Base-by-base conservation (phyloP, 1,284 basidiomycete species). In the Volvariella surrecta region DNA sequence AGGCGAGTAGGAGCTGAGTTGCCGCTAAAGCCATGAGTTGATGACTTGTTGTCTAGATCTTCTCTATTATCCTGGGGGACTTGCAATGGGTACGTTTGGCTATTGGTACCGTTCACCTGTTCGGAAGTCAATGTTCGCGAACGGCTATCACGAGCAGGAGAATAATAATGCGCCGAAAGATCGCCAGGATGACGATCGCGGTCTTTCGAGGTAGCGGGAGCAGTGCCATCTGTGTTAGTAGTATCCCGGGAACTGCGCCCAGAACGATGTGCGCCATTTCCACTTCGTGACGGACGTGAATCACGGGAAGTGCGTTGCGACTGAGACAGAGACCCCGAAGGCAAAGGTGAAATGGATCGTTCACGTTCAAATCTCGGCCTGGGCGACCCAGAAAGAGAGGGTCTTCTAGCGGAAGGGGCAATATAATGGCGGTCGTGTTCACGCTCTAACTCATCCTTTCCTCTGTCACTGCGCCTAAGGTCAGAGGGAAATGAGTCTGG, bases 131-230 rank as follows among this genome's bases (percentile, higher is more conserved):
- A n/a, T n/a, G n/a, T n/a, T n/a, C n/a, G n/a, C n/a, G n/a, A n/a
- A n/a, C n/a, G n/a, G n/a, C n/a, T n/a, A n/a, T n/a, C n/a, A n/a
- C n/a, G 48, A 48, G 55, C 48, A 21, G 54, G 40, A 42, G 43
- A 45, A 52, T 57, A 60, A 47, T 59, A 62, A 20, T 59, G 61
- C 42, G 59, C 55, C 49, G 59, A 35, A 47, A 49, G 44, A 32
- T 54, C 43, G 48, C 45, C 43, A 39, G 49, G 44, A 31, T 48
- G 39, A 34, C 46, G 32, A 37, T 59, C 54, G 47, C 48, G 52
- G 40, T 60, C 59, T 49, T 58, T 58, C 32, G 53, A 51, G 15
- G 45, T 43, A 40, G 53, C 50, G 43, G 52, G 46, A 47, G 24
- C 15, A 8, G 38, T 34, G 38, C 20, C 41, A 32, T 59, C 59